Evolutionary conservation across 2,329 filamentous ascomycete genomes (phyloP).

Genomic region (Chrysosporium queenslandicum): DNA sequence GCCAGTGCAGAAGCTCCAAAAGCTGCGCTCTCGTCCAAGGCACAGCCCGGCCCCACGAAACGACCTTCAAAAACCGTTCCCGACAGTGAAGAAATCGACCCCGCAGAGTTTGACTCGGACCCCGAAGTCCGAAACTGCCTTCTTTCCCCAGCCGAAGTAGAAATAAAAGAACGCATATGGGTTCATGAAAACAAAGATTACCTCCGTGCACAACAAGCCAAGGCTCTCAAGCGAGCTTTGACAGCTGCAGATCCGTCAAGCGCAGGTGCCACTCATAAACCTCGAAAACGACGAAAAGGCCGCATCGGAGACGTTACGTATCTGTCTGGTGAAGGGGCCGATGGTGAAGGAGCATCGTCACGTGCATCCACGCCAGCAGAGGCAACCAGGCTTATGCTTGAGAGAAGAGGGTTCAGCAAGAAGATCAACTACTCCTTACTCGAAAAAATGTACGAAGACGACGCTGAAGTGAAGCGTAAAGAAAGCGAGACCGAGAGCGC

Average conservation of each 20-base stretch:
- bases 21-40: neutral
- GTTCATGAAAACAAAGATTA: conserved; percentile 91
- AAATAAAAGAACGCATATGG: conserved; percentile 86
- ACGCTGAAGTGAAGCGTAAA: conserved; percentile 17
- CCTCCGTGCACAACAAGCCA: conserved; percentile 75
- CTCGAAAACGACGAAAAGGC: conserved; percentile 42
- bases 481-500: conserved; percentile 18
- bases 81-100: conserved; percentile 50
- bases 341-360: conserved; percentile 53
- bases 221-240: conserved; percentile 62
- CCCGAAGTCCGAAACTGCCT: conserved; percentile 75
- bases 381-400: conserved; percentile 57
- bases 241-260: conserved; percentile 37
- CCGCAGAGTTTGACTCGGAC: conserved; percentile 80
- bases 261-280: conserved; percentile 28
- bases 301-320: conserved; percentile 40
- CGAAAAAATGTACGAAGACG: conserved; percentile 34
- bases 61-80: conserved; percentile 43
- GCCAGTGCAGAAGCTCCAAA: conserved; percentile 20
- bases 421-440: conserved; percentile 58
- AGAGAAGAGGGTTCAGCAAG: conserved; percentile 58
- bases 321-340: conserved; percentile 38
- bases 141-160: conserved; percentile 61
- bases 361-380: conserved; percentile 60
- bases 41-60: conserved; percentile 11